Base-by-base conservation (phyloP, 148 eudicot species). In the Fagopyrum tataricum region DNA sequence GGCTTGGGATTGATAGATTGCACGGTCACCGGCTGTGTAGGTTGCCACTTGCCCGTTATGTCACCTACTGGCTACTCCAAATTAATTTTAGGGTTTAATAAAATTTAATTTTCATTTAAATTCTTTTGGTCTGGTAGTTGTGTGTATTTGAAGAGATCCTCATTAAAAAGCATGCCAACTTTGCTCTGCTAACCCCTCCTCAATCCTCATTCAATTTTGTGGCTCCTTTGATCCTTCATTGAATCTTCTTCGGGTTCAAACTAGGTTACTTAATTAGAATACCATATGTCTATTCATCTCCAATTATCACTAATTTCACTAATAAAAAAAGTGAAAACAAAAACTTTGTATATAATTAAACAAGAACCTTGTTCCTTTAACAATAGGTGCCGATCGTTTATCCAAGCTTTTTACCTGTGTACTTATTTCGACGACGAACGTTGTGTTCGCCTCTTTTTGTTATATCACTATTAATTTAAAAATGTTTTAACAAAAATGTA, bases 11-110 rank as follows among this genome's bases (percentile, higher is more conserved):
- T 56, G 73, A 72, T 24, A 74, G 21, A 17, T 76, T 18, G 70
- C 80, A 76, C 77, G 67, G 79, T 79, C 75, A 77, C 82, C 79
- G 74, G 78, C 7, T 81, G 37, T 44, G 48, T 44, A 44, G 48
- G 48, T 44, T 12, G 11, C 48, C 0, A 12, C 10, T 44, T n/a
- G n/a, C n/a, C n/a, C n/a, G n/a, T n/a, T n/a, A n/a, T 44, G 11
- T 44, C 5, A 44, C 48, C 48, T 44, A 44, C 48, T 44, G 48
- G 11, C 11, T 44, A 44, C 48, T 44, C 7, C 48, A 44, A 44
- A 0, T 44, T 46, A 11, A 46, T 46, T 2, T 31, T 31, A 31
- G 49, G 12, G 10, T 46, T 46, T 46, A 46, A 9, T 46, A 46
- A 7, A 9, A 13, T 46, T 46, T 46, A 46, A 8, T 8, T 46